Base-by-base conservation (phyloP, 495 filamentous ascomycete genomes). In the Hypoxylon rickii region DNA sequence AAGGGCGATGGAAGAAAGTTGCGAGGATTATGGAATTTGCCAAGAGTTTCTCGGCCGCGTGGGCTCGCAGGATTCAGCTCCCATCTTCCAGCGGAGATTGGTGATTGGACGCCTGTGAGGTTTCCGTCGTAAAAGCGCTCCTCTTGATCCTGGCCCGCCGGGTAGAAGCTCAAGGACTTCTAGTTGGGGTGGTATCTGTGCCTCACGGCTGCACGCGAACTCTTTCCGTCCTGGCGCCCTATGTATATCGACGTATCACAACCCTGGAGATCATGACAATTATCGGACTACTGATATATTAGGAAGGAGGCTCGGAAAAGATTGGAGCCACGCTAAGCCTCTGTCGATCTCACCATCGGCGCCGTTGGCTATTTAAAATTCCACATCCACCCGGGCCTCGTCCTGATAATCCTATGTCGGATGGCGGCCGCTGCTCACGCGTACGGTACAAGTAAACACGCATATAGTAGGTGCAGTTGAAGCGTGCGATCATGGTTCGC, bases 11-110 rank as follows among this genome's bases (percentile, higher is more conserved):
- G n/a, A n/a, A n/a, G n/a, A n/a, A n/a, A n/a, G n/a, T n/a, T n/a
- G n/a, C n/a, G n/a, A n/a, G 3, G 20, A 44, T 18, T 32, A 44
- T 16, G 38, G 40, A 26, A 43, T 21, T 11, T 44, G 58, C 58
- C 58, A 62, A 62, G 58, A 22, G n/a, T 29, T 24, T 17, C 19
- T 48, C 29, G 42, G 51, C 43, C 51, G 41, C 58, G 20, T 42
- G 49, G 48, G 16, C 42, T 55, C 46, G 7, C 15, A 16, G 41
- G 17, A 40, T 56, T 48, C 36, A 49, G n/a, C 41, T 52, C 31
- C 46, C 58, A 61, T 39, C 46, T 61, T 42, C 58, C 44, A 57
- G 53, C 53, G 26, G 53, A 51, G 53, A 57, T 56, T 36, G 48
- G 47, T 24, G n/a, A 47, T 39, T 19, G 13, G 44, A 21, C 36